phyloP scores from a whole-genome alignment of 2,329 filamentous ascomycete genomes.

The Aspergillus terreus region DNA sequence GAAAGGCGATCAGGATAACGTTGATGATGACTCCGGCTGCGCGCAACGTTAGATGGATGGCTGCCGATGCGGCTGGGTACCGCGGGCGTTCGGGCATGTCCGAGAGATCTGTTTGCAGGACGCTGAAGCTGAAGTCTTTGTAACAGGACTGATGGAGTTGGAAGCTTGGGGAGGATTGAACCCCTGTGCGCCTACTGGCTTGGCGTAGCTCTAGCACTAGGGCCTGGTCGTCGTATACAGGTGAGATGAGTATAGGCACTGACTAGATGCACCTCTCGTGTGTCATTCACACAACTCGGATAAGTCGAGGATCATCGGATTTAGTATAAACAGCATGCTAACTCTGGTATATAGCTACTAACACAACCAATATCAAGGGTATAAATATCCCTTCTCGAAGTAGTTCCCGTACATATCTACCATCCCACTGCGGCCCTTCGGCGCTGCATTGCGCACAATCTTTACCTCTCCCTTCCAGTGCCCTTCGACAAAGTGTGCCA shows the following conservation, averaged over 20 bases:
- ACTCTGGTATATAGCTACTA: background rate
- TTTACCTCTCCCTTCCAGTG: slow-evolving; percentile 59
- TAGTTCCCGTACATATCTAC: slow-evolving; percentile 54
- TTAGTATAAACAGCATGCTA: no score
- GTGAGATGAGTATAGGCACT: no score
- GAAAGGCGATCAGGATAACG: background rate
- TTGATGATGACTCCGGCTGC: background rate
- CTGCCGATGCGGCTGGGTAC: background rate
- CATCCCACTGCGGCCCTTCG: slow-evolving; percentile 38
- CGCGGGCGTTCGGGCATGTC: background rate
- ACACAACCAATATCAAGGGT: slow-evolving; percentile 38
- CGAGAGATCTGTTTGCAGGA: no score
- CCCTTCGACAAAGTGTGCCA: slow-evolving; percentile 49
- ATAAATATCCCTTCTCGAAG: slow-evolving; percentile 51
- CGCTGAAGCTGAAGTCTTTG: no score
- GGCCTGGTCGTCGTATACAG: no score
- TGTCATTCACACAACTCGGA: no score
- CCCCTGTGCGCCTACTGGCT: no score
- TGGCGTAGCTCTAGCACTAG: no score
- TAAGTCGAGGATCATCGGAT: no score
- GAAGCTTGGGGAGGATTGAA: no score
- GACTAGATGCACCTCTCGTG: no score
- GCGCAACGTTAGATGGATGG: background rate
- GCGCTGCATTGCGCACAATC: slow-evolving; percentile 47
- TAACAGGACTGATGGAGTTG: no score